phyloP scores from a whole-genome alignment of 495 filamentous ascomycete species.

The Penicillium canariense region DNA sequence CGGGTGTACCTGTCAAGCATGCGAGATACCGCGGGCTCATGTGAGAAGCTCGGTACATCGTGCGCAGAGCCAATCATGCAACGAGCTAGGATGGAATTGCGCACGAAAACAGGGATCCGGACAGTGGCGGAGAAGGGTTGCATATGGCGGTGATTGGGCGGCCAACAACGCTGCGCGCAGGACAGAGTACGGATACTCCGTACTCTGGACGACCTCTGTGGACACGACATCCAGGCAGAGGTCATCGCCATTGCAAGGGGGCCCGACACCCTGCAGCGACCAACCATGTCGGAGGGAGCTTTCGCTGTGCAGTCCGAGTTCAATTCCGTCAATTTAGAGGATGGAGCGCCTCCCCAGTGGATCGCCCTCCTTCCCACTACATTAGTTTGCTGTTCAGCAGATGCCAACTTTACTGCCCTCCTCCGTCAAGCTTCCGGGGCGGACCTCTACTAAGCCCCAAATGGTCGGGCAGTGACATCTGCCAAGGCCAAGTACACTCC shows the following conservation, averaged over 20 bases:
- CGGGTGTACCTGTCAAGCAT: conserved; percentile 25
- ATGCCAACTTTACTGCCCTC: background rate
- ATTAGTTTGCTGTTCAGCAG: background rate
- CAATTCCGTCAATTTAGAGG: background rate
- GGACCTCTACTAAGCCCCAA: background rate
- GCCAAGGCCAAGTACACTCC: conserved; percentile 21
- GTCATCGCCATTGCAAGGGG: conserved; percentile 22
- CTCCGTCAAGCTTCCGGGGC: background rate
- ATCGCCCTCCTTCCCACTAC: conserved; percentile 8
- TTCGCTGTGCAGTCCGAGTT: conserved; percentile 1
- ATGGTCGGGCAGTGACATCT: conserved; percentile 16
- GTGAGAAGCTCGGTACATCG: conserved; percentile 16
- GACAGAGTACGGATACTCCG: background rate
- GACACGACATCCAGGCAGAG: too few species aligned
- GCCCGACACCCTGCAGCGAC: conserved; percentile 21
- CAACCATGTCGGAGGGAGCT: conserved; percentile 5
- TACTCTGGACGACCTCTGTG: background rate
- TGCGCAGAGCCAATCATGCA: conserved; percentile 11
- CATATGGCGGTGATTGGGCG: conserved; percentile 9
- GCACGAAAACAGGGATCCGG: conserved; percentile 20
- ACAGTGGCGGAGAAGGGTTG: conserved; percentile 6
- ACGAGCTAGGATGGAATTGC: background rate
- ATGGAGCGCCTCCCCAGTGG: background rate
- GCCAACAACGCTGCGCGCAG: conserved; percentile 3
- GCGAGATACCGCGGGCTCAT: conserved; percentile 29